A percentile compares a stretch with the other conserved stretches of the same genome.
Conservation (phyloP, 78 protist genomes). For the Chrysochromulina parva region DNA sequence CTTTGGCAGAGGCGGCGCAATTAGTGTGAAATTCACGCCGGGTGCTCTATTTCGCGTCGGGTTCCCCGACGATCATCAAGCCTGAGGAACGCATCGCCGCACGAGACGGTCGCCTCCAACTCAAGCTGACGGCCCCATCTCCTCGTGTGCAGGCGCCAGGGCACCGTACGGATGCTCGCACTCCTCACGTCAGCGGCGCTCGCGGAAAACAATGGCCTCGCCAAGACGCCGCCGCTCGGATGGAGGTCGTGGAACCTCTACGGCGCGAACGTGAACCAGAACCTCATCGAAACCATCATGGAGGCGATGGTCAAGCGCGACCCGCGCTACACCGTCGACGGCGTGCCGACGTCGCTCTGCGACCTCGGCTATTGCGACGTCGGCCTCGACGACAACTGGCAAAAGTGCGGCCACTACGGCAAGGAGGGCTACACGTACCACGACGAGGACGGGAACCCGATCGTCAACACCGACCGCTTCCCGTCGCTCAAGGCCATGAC, state of each 20-base stretch:
- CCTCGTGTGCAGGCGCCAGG: no score
- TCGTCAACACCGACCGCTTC: constrained; percentile 35
- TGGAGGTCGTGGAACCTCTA: constrained; percentile 56
- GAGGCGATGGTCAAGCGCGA: not conserved
- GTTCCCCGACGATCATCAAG: no score
- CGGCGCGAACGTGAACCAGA: constrained; percentile 37
- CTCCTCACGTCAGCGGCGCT: no score
- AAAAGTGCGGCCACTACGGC: constrained; percentile 33
- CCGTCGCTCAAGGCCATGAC: constrained; percentile 45
- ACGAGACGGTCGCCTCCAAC: no score
- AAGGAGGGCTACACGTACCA: constrained; percentile 33
- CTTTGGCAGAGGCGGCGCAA: no score
- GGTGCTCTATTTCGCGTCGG: no score
- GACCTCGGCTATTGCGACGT: constrained; percentile 57
- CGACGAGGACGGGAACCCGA: constrained; percentile 43
- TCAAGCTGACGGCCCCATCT: no score
- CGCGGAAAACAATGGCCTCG: no score
- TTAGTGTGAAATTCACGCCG: no score
- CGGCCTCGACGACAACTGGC: constrained; percentile 68
- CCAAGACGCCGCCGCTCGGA: constrained; percentile 40
- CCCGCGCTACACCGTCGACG: not conserved
- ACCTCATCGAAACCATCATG: constrained; percentile 10
- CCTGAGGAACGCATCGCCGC: no score
- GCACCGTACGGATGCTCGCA: no score
- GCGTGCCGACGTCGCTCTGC: constrained; percentile 27